phyloP scores from a whole-genome alignment of 176 grass and related monocot species.

The Elymus sibiricus region DNA sequence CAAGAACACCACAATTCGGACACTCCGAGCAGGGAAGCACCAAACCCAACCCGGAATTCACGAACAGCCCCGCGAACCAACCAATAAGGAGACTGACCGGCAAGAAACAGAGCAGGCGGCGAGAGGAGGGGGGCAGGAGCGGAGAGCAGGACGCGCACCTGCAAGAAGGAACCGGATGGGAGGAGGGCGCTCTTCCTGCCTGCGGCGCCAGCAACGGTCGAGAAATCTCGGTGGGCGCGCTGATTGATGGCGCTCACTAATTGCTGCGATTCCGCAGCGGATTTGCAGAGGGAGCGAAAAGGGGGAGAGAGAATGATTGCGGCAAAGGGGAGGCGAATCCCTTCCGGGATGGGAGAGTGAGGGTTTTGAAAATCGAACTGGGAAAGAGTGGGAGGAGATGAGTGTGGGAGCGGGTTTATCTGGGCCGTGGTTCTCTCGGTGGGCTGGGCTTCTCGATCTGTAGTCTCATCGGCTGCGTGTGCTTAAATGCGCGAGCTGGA shows the following conservation, averaged over 20 bases:
- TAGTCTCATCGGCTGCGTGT: background rate
- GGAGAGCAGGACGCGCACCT: background rate
- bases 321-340: background rate
- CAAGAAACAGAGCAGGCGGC: background rate
- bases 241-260: background rate
- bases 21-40: background rate
- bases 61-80: background rate
- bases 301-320: background rate
- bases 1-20: background rate
- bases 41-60: background rate
- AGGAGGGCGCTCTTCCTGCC: no score
- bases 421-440: background rate
- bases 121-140: background rate
- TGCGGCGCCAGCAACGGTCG: background rate
- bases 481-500: background rate
- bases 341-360: background rate
- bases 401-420: background rate
- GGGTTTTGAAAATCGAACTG: background rate
- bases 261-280: background rate
- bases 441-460: background rate
- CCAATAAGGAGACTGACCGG: background rate
- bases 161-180: no score
- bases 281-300: background rate
- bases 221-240: background rate
- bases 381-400: background rate